phyloP scores from a whole-genome alignment of 2,329 filamentous ascomycete genomes.

The Exophiala viscosa region DNA sequence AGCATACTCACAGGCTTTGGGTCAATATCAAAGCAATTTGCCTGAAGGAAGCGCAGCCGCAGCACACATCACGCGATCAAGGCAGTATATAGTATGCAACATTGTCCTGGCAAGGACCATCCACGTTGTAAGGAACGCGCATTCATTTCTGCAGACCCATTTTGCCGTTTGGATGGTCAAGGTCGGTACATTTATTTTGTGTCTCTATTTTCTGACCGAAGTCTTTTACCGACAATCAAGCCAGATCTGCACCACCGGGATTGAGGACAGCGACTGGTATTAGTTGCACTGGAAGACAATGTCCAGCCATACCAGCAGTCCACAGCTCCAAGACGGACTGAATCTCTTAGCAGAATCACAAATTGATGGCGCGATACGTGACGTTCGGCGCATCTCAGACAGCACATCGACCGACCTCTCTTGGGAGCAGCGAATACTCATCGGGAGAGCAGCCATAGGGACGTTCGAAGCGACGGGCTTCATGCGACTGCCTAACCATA shows the following conservation, averaged over 20 bases:
- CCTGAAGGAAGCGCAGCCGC: too few species aligned
- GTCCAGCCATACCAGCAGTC: slow-evolving; percentile 5
- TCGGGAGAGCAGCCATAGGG: slow-evolving; percentile 15
- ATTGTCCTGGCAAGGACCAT: too few species aligned
- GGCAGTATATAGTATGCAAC: too few species aligned
- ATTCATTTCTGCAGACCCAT: too few species aligned
- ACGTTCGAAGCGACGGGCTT: slow-evolving; percentile 14
- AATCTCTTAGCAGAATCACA: slow-evolving; percentile 2
- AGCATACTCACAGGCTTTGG: too few species aligned
- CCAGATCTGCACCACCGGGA: too few species aligned
- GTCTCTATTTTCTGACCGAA: background rate
- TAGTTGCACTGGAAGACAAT: slow-evolving; percentile 1
- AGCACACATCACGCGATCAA: too few species aligned
- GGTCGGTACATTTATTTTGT: background rate
- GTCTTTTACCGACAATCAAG: too few species aligned
- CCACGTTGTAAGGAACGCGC: too few species aligned
- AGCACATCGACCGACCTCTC: slow-evolving; percentile 1
- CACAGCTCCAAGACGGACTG: background rate
- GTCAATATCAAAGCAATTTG: too few species aligned
- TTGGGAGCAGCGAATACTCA: slow-evolving; percentile 11
- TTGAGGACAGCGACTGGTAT: too few species aligned
- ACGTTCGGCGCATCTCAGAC: slow-evolving; percentile 17
- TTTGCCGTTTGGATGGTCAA: too few species aligned
- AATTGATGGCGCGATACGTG: slow-evolving; percentile 11
- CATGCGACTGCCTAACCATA: slow-evolving; percentile 9